These are phyloP conservation scores for Gaillardinia entomophila DNA, from an alignment of 805 yeast species.

Conservation along the genomic window DNA sequence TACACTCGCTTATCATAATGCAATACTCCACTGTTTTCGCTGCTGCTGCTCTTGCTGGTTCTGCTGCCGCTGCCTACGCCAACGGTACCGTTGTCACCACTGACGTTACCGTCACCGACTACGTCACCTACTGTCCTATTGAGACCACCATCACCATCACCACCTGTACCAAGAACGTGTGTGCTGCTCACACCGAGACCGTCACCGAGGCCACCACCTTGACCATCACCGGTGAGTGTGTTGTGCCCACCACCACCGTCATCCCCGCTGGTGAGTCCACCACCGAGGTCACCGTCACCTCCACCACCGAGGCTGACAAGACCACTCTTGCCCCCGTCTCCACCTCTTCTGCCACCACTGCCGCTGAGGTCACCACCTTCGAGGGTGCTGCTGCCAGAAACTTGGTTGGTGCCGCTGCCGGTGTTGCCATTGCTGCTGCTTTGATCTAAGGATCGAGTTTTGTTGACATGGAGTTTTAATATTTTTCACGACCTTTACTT, in stretches of 20 bases:
- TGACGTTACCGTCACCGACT: slow-evolving; percentile 26
- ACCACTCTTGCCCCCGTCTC: slow-evolving; percentile 1
- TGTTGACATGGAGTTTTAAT: too few species aligned
- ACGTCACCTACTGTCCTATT: slow-evolving; percentile 33
- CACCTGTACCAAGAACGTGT: slow-evolving; percentile 20
- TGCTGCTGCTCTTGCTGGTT: slow-evolving; percentile 22
- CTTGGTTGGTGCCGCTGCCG: background rate
- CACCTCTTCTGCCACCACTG: background rate
- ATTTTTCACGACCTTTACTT: too few species aligned
- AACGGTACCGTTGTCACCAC: slow-evolving; percentile 27
- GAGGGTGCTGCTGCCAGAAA: background rate
- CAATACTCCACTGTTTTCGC: slow-evolving; percentile 9
- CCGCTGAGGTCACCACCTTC: background rate
- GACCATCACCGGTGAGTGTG: slow-evolving; percentile 26
- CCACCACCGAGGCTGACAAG: slow-evolving; percentile 1
- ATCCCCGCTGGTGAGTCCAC: slow-evolving; percentile 5
- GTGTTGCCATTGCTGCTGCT: background rate
- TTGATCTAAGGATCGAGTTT: background rate
- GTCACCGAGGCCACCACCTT: slow-evolving; percentile 27
- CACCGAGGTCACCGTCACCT: slow-evolving; percentile 1
- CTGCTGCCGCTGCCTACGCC: slow-evolving; percentile 24
- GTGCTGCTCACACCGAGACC: slow-evolving; percentile 21
- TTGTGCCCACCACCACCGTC: slow-evolving; percentile 20
- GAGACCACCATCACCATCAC: slow-evolving; percentile 29
- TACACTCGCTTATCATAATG: background rate